phyloP scores from a whole-genome alignment of 148 eudicot species.

The Polygonum aviculare region DNA sequence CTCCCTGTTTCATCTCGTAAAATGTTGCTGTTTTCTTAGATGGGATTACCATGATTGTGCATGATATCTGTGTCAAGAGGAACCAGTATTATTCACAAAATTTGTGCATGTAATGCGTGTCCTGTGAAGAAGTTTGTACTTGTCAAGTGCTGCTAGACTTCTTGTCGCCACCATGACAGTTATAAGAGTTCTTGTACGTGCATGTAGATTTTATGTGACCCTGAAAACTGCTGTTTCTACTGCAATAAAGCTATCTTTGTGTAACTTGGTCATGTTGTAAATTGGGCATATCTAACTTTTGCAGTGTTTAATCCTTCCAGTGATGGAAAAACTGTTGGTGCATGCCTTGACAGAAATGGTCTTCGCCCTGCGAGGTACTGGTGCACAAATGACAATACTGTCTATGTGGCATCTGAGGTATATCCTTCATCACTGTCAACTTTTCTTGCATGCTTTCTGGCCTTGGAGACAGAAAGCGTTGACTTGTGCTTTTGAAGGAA shows the following conservation, averaged over 20 bases:
- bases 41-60: background rate
- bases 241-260: background rate
- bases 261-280: background rate
- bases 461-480: background rate
- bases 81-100: background rate
- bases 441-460: slow-evolving; percentile 7
- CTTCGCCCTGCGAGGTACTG: slow-evolving; percentile 99
- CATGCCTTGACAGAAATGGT: slow-evolving; percentile 96
- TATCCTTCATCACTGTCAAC: slow-evolving; percentile 15
- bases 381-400: slow-evolving; percentile 89
- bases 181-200: background rate
- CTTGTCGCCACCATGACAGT: background rate
- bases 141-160: background rate
- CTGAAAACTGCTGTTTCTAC: background rate
- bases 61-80: background rate
- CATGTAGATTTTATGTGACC: background rate
- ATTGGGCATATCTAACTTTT: background rate
- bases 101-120: background rate
- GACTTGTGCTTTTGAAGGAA: background rate
- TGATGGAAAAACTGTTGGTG: slow-evolving; percentile 99
- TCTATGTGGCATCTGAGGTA: slow-evolving; percentile 99
- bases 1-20: background rate
- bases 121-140: background rate
- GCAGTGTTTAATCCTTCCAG: slow-evolving; percentile 21
- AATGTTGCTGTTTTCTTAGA: background rate